A percentile compares a stretch with the other conserved stretches of the same genome.
Conservation (phyloP, 2,329 filamentous ascomycete genomes). For the Cercospora canescens region DNA sequence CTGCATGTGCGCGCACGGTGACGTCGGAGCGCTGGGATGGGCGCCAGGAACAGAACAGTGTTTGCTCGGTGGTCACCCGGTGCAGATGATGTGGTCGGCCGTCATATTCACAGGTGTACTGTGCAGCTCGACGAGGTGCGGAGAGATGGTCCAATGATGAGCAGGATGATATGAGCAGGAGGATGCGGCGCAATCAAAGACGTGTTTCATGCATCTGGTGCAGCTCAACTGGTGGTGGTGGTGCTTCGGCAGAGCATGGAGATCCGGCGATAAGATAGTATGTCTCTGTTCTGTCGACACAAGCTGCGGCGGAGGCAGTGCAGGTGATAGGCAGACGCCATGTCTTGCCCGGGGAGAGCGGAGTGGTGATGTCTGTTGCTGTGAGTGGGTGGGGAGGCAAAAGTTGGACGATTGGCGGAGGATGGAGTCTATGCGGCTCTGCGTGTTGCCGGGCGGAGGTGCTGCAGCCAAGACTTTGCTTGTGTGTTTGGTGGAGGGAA, state of each 20-base stretch:
- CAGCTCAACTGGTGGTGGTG: not conserved
- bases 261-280: not conserved
- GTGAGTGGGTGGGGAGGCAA: not conserved
- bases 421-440: not conserved
- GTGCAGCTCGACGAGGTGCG: not conserved
- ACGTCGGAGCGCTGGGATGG: not conserved
- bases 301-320: too few species aligned
- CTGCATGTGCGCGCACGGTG: not conserved
- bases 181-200: not conserved
- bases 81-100: not conserved
- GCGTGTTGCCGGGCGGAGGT: not conserved
- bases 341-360: not conserved
- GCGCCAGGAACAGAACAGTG: not conserved
- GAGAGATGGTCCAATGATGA: not conserved
- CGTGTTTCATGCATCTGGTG: not conserved
- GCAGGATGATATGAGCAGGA: not conserved
- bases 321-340: too few species aligned
- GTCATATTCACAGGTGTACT: not conserved
- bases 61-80: not conserved
- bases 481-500: not conserved
- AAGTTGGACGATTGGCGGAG: not conserved
- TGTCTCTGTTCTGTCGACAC: too few species aligned
- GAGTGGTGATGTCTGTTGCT: not conserved
- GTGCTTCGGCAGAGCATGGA: constrained; percentile 1
- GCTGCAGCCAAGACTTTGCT: not conserved